phyloP scores from a whole-genome alignment of 371 early-diverging fungal genomes.

The Syncephalis plumigaleata region DNA sequence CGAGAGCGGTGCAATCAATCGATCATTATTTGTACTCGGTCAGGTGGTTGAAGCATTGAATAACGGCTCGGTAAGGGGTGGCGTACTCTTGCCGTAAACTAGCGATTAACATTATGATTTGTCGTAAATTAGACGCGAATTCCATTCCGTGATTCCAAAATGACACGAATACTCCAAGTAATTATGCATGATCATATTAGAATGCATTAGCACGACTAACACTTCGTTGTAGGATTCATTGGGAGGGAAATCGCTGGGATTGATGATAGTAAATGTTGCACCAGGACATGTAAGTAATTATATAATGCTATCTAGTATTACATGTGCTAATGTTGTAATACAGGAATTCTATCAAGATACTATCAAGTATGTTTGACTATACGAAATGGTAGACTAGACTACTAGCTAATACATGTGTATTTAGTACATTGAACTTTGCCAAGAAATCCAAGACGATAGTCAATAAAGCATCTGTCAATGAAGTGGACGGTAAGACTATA shows the following conservation, averaged over 20 bases:
- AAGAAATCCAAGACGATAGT: slow-evolving; percentile 39
- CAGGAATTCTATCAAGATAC: slow-evolving; percentile 24
- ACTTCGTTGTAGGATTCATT: slow-evolving; percentile 25
- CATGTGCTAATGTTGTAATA: too few relatives aligned
- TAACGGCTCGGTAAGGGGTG: slow-evolving; percentile 20
- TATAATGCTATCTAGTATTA: too few relatives aligned
- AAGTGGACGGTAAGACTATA: slow-evolving; percentile 1
- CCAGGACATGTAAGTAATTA: slow-evolving; percentile 26
- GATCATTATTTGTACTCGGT: slow-evolving; percentile 48
- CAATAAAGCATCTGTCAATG: slow-evolving; percentile 15
- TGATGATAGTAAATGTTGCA: slow-evolving; percentile 45
- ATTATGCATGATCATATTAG: background rate
- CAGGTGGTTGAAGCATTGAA: slow-evolving; percentile 55
- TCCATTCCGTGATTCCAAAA: slow-evolving; percentile 59
- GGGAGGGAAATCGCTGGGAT: slow-evolving; percentile 33
- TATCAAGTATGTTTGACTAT: slow-evolving; percentile 19
- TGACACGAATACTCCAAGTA: slow-evolving; percentile 50
- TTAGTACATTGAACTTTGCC: slow-evolving; percentile 49
- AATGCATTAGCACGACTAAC: background rate
- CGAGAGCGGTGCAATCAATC: slow-evolving; percentile 55
- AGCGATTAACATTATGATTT: slow-evolving; percentile 1
- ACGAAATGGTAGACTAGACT: background rate
- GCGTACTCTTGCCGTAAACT: too few relatives aligned
- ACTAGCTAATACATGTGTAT: background rate
- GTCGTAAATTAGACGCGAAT: slow-evolving; percentile 18